Evolutionary conservation across 345 rosid species (phyloP), one percentile per base, ranked within the genome.

Genomic region (Pseudoturritis turrita): DNA sequence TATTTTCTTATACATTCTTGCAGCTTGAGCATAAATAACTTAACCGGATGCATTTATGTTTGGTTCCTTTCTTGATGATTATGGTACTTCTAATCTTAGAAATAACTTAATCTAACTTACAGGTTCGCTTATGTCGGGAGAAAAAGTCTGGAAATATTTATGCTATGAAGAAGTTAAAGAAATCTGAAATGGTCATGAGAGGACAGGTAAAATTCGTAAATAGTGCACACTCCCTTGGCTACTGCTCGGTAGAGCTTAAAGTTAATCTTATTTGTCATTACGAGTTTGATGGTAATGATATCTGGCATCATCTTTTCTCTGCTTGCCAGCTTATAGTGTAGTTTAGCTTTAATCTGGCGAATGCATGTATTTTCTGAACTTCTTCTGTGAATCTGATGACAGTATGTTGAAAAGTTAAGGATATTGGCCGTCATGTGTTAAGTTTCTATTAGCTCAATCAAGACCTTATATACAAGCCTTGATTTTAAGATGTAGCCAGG

Each of bases 121-220:
- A 91, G 98, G 98, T 94, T 77, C 90, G 86, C 36, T 56, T 94
- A 72, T 89, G 96, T 63, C 85, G 90, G 45, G 97, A 94, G 90
- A 94, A 85, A 83, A 94, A 94, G 78, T 94, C 98, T 71, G 97
- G 95, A 71, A 85, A 88, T 68, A 94, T 94, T 49, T 94, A 88
- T 84, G 98, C 98, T 53, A 94, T 94, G 98, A 94, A 94, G 85
- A 94, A 94, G 80, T 83, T 93, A 84, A 88, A 93, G 90, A 93
- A 93, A 84, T 88, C 98, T 60, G 98, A 93, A 84, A 93, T 93
- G 98, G 84, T 93, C 68, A 88, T 74, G 83, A 83, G 91, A 78
- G 98, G 98, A 73, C 98, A 93, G 94, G 98, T 93, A 81, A 81
- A 72, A 54, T 77, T 66, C 49, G 43, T 62, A 39, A 29, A 73